Percentiles rank a stretch among this genome's conserved stretches.
phyloP scores from a whole-genome alignment of 805 yeast genomes.

The Clavispora santaluciae region DNA sequence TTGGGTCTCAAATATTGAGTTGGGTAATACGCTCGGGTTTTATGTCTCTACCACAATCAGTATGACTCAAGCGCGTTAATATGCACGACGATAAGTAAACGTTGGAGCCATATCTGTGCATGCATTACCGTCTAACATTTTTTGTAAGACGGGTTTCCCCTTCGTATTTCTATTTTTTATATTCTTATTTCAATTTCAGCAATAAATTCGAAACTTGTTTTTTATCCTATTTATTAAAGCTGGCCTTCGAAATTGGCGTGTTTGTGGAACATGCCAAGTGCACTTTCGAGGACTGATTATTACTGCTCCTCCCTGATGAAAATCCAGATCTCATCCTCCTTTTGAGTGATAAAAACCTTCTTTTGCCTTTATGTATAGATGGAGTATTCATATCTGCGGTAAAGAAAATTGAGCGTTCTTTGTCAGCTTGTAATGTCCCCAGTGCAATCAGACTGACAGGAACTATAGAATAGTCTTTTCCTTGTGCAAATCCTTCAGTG shows the following conservation, averaged over 20 bases:
- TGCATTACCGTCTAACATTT: no score
- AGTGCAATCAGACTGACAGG: neutral
- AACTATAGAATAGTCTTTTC: neutral
- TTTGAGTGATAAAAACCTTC: neutral
- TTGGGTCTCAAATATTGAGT: neutral
- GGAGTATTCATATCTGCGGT: no score
- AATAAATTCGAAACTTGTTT: neutral
- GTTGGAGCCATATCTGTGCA: no score
- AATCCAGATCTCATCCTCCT: neutral
- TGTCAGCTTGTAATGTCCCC: neutral
- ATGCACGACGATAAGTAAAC: neutral
- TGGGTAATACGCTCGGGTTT: no score
- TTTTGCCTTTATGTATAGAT: no score
- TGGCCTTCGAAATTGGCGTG: no score
- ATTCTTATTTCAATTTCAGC: neutral
- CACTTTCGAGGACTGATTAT: no score
- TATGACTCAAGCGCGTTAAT: constrained; percentile 2
- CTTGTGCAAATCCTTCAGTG: neutral
- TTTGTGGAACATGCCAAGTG: no score
- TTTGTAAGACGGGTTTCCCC: neutral
- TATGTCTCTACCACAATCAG: neutral
- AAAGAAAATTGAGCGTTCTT: neutral
- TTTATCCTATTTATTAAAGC: no score
- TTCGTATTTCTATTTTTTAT: neutral
- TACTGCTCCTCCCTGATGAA: neutral